Conservation (phyloP, 805 yeast species). For the Priceomyces haplophilus region DNA sequence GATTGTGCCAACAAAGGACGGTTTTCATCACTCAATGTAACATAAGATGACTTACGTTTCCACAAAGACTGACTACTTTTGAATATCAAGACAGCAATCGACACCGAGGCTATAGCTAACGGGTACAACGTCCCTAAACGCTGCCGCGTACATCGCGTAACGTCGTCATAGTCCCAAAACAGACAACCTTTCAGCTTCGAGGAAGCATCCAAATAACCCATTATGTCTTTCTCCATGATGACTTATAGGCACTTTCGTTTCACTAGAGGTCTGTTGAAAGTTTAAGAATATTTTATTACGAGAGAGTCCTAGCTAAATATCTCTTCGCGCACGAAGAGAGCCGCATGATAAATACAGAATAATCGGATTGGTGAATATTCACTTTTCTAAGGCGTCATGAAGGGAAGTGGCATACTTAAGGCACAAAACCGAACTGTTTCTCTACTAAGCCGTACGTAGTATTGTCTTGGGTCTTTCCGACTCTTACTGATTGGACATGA, state of each 20-base stretch:
- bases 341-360: not conserved
- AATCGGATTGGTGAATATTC: not conserved
- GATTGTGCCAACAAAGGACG: conserved; percentile 33
- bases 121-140: conserved; percentile 36
- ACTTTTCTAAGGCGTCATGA: not conserved
- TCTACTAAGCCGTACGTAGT: no score
- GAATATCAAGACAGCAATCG: conserved; percentile 23
- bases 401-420: no score
- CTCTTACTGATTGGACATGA: no score
- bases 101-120: conserved; percentile 25
- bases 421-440: no score
- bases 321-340: not conserved
- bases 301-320: not conserved
- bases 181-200: conserved; percentile 9
- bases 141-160: conserved; percentile 50
- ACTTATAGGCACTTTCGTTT: not conserved
- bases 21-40: conserved; percentile 20
- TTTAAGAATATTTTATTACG: not conserved
- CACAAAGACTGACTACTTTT: conserved; percentile 16
- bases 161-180: conserved; percentile 61
- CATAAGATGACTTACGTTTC: conserved; percentile 5
- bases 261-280: no score
- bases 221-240: not conserved
- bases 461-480: no score
- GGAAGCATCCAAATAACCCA: not conserved